Percentiles rank a stretch among this genome's conserved stretches.
Conservation (phyloP, 768 basidiomycete genomes). For the Austroboletus festivus region DNA sequence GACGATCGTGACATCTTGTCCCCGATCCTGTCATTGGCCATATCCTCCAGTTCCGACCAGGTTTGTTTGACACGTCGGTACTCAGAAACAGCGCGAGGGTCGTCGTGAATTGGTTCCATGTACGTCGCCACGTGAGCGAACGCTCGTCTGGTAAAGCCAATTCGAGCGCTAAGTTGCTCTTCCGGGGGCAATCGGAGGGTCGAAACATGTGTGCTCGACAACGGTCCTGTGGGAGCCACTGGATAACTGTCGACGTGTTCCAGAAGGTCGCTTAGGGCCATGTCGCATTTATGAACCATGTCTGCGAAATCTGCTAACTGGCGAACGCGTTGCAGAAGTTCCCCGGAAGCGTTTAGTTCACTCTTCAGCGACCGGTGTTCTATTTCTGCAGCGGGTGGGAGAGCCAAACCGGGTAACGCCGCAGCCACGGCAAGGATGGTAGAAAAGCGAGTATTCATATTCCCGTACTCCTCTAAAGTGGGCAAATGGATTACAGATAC, state of each 20-base stretch:
- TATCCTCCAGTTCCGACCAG: constrained; percentile 78
- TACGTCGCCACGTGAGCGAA: constrained; percentile 46
- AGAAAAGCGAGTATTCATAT: constrained; percentile 46
- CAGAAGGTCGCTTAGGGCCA: constrained; percentile 77
- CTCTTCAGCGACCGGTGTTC: constrained; percentile 59
- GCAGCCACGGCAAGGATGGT: constrained; percentile 44
- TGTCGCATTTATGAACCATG: constrained; percentile 57
- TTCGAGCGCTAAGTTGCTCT: constrained; percentile 61
- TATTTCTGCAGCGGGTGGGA: constrained; percentile 43
- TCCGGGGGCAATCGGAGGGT: constrained; percentile 49
- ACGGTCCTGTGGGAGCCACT: constrained; percentile 46
- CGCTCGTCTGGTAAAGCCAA: constrained; percentile 57
- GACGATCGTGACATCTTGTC: constrained; percentile 62
- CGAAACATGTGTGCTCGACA: constrained; percentile 50
- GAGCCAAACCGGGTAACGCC: constrained; percentile 42
- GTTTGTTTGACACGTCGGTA: constrained; percentile 69
- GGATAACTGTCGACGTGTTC: constrained; percentile 88
- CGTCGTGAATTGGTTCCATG: constrained; percentile 47
- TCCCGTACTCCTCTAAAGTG: constrained; percentile 42
- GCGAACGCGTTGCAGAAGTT: constrained; percentile 49
- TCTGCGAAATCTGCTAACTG: constrained; percentile 53
- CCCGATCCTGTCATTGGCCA: constrained; percentile 65
- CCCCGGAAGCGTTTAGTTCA: constrained; percentile 54
- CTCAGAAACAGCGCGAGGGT: constrained; percentile 60
- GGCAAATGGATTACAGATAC: constrained; percentile 47